A percentile compares a stretch with the other conserved stretches of the same genome.
These are phyloP conservation scores for Nothopassalora personata DNA, from an alignment of 2,329 filamentous ascomycete genomes.

Conservation along the genomic window DNA sequence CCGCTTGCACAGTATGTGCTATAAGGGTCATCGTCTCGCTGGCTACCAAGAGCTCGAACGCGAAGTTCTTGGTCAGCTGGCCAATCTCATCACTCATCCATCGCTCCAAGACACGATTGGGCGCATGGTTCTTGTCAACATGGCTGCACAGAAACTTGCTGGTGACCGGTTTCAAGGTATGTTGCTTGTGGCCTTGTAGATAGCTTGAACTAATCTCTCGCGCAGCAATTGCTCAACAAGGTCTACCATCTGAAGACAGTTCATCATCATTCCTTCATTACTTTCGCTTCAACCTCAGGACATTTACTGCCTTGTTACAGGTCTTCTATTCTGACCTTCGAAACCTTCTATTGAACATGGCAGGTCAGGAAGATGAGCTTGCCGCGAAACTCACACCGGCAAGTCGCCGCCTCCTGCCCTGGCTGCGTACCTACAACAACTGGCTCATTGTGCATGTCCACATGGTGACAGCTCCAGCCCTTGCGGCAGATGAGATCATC, in stretches of 20 bases:
- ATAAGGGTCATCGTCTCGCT: conserved; percentile 67
- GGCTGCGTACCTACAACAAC: conserved; percentile 61
- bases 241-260: conserved; percentile 22
- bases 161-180: conserved; percentile 55
- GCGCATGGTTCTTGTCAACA: conserved; percentile 79
- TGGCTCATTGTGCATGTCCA: conserved; percentile 58
- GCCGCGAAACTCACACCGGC: conserved; percentile 18
- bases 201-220: background rate
- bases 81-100: conserved; percentile 65
- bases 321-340: conserved; percentile 66
- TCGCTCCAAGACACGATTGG: conserved; percentile 61
- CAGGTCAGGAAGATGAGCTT: conserved; percentile 43
- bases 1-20: conserved; percentile 78
- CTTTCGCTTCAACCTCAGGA: conserved; percentile 71
- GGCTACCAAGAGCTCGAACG: conserved; percentile 77
- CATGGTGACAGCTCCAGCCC: conserved; percentile 51
- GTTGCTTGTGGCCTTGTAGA: conserved; percentile 8
- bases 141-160: conserved; percentile 74
- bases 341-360: conserved; percentile 37
- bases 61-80: conserved; percentile 74
- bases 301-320: conserved; percentile 66
- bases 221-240: background rate
- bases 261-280: conserved; percentile 54
- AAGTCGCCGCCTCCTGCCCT: conserved; percentile 53
- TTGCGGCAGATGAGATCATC: conserved; percentile 50